Evolutionary conservation across 192 early-diverging fungal species (phyloP).

Genomic region (Dimargaris cristalligena): DNA sequence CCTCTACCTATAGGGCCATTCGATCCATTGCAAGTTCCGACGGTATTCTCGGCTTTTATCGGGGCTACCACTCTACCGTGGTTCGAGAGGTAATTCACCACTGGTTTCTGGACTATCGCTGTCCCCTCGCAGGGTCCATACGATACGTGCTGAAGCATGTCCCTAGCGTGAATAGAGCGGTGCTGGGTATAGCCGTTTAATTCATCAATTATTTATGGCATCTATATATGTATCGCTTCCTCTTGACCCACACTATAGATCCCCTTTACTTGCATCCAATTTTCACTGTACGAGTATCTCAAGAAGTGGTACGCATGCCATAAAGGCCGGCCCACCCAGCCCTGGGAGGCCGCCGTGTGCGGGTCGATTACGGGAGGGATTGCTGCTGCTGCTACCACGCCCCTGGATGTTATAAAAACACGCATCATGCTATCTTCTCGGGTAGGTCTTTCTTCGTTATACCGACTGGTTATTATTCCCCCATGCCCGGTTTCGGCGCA

Average conservation of each 20-base stretch:
- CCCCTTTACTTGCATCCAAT: conserved; percentile 93
- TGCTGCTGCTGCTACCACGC: conserved; percentile 82
- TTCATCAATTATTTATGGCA: no score
- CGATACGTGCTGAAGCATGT: no score
- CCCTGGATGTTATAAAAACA: conserved; percentile 92
- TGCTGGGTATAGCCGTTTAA: no score
- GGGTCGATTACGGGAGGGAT: conserved; percentile 78
- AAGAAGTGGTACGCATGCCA: conserved; percentile 41
- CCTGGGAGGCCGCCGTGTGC: conserved; percentile 72
- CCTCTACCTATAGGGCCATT: conserved; percentile 40
- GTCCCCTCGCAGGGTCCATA: no score
- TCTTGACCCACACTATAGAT: conserved; percentile 29
- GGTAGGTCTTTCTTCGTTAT: conserved; percentile 18
- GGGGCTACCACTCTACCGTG: conserved; percentile 80
- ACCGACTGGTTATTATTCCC: no score
- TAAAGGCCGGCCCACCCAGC: conserved; percentile 32
- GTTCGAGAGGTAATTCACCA: conserved; percentile 64
- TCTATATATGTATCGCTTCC: no score
- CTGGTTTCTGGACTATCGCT: no score
- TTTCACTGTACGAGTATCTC: conserved; percentile 83
- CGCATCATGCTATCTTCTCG: conserved; percentile 84
- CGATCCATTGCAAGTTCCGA: conserved; percentile 44
- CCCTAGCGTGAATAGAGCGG: no score
- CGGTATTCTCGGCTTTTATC: conserved; percentile 75
- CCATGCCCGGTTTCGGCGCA: no score